Percentiles rank a stretch among this genome's conserved stretches.
phyloP scores from a whole-genome alignment of 2,329 filamentous ascomycete species.

The Trichoderma lentiforme region DNA sequence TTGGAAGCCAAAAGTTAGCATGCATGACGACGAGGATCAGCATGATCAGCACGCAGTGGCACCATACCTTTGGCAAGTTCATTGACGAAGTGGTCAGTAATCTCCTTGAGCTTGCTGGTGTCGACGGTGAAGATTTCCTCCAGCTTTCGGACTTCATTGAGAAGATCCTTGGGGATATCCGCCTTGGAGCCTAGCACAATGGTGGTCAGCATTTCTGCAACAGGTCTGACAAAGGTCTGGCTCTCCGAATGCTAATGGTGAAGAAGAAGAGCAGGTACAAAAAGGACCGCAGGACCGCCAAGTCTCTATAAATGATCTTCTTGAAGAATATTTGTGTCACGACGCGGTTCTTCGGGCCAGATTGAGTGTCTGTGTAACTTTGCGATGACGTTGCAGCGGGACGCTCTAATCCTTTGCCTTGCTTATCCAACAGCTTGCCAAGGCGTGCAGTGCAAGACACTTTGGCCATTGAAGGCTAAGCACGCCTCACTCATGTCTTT shows the following conservation, averaged over 20 bases:
- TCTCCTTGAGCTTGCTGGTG: constrained; percentile 76
- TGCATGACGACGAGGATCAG: neutral
- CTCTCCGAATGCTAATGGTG: neutral
- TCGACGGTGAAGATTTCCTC: constrained; percentile 82
- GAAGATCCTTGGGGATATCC: constrained; percentile 82
- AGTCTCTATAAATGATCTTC: neutral
- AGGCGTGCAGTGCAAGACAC: neutral
- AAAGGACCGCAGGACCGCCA: neutral
- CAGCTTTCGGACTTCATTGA: constrained; percentile 74
- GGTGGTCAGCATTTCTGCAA: constrained; percentile 20
- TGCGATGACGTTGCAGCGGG: constrained; percentile 2
- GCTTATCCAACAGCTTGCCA: neutral
- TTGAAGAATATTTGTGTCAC: neutral
- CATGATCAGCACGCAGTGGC: neutral
- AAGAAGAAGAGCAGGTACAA: neutral
- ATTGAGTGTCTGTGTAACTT: neutral
- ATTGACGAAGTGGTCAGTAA: constrained; percentile 82
- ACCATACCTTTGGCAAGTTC: constrained; percentile 77
- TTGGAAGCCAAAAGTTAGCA: constrained; percentile 31
- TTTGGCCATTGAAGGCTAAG: neutral
- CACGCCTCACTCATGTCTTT: neutral
- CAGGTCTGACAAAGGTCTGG: neutral
- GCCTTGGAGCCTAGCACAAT: constrained; percentile 71
- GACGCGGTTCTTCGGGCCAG: neutral
- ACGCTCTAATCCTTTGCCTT: neutral